A percentile compares a stretch with the other conserved stretches of the same genome.
phyloP scores from a whole-genome alignment of 768 basidiomycete genomes.

The Boletus barrowsii region DNA sequence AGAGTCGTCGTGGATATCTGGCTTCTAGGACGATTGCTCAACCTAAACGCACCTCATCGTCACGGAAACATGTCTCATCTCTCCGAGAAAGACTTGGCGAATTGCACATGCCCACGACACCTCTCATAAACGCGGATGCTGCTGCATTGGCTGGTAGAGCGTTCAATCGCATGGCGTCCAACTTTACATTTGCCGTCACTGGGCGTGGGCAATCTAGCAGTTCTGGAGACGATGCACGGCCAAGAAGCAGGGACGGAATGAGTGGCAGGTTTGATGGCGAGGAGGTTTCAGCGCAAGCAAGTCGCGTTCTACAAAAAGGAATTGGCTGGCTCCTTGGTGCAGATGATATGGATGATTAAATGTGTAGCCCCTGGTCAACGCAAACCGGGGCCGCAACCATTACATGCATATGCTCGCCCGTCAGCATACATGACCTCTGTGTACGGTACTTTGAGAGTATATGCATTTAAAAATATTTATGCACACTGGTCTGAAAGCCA shows the following conservation, averaged over 20 bases:
- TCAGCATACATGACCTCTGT: slow-evolving; percentile 14
- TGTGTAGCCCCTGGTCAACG: not conserved
- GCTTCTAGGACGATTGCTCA: slow-evolving; percentile 20
- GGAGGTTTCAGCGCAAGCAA: slow-evolving; percentile 72
- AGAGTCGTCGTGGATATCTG: slow-evolving; percentile 44
- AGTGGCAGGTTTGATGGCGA: slow-evolving; percentile 46
- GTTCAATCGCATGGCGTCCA: slow-evolving; percentile 73
- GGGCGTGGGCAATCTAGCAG: slow-evolving; percentile 31
- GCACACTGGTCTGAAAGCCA: slow-evolving; percentile 23
- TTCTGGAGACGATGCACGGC: slow-evolving; percentile 20
- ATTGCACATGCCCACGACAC: slow-evolving; percentile 66
- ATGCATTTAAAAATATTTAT: slow-evolving; percentile 22
- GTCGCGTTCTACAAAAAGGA: slow-evolving; percentile 78
- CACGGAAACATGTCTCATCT: slow-evolving; percentile 45
- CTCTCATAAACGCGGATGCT: slow-evolving; percentile 68
- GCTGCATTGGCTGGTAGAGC: slow-evolving; percentile 77
- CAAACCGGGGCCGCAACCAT: slow-evolving; percentile 2
- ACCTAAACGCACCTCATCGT: slow-evolving; percentile 17
- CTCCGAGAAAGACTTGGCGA: slow-evolving; percentile 61
- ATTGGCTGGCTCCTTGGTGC: slow-evolving; percentile 96
- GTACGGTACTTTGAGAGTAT: slow-evolving; percentile 17
- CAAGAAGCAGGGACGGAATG: slow-evolving; percentile 39
- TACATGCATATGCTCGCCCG: slow-evolving; percentile 7
- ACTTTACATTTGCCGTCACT: slow-evolving; percentile 66
- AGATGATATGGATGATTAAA: slow-evolving; percentile 44